phyloP scores from a whole-genome alignment of 2,329 filamentous ascomycete genomes.

The Cladosporium sp. region DNA sequence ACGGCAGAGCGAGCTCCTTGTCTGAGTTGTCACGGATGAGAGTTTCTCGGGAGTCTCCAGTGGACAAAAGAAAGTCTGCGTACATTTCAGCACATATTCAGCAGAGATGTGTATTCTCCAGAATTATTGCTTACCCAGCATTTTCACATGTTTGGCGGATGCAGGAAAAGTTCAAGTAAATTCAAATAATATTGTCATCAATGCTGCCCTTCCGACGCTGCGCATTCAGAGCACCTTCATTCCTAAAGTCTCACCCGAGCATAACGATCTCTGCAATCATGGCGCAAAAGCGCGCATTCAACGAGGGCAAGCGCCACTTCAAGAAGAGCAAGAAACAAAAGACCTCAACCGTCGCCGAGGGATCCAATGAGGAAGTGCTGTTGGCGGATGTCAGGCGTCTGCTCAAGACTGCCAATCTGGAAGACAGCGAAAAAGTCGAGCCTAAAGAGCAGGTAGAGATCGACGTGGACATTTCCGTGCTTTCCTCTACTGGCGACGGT shows the following conservation, averaged over 20 bases:
- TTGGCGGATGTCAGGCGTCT: conserved; percentile 42
- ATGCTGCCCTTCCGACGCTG: conserved; percentile 9
- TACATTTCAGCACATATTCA: too few relatives aligned
- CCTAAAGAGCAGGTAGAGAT: conserved; percentile 61
- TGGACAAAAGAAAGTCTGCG: too few relatives aligned
- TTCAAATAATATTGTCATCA: background rate
- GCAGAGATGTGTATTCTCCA: background rate
- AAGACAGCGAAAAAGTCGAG: conserved; percentile 16
- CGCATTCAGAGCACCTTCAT: conserved; percentile 4
- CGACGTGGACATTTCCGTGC: conserved; percentile 72
- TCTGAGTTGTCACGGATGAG: too few relatives aligned
- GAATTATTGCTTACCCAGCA: background rate
- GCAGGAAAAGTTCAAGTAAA: conserved; percentile 5
- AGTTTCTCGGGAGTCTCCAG: too few relatives aligned
- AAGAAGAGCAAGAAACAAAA: conserved; percentile 48
- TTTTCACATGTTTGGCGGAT: background rate
- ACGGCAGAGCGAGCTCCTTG: too few relatives aligned
- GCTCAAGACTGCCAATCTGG: conserved; percentile 32
- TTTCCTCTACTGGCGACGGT: conserved; percentile 91
- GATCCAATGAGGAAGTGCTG: conserved; percentile 47
- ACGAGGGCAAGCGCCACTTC: conserved; percentile 35
- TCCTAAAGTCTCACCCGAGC: background rate
- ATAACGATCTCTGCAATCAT: conserved; percentile 15
- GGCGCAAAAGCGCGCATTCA: conserved; percentile 35
- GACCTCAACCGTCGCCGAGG: conserved; percentile 39